Conservation (phyloP, 805 yeast species). For the Candida maesae region DNA sequence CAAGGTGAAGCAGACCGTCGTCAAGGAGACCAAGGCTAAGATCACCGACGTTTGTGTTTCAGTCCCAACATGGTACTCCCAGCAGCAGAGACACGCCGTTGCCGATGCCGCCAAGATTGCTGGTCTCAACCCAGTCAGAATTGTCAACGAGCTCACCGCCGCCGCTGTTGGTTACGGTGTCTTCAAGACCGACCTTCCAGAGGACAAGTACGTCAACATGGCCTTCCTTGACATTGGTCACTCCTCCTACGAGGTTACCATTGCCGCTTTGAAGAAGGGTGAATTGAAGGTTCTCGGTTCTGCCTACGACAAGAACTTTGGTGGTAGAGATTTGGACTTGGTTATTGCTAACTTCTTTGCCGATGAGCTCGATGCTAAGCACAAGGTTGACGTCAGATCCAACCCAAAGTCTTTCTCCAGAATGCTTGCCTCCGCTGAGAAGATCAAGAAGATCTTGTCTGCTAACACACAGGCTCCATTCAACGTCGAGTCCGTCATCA, state of each 20-base stretch:
- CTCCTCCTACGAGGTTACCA: slow-evolving; percentile 86
- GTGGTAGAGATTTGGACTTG: slow-evolving; percentile 95
- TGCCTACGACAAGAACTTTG: slow-evolving; percentile 92
- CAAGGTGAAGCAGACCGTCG: slow-evolving; percentile 80
- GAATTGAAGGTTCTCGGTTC: slow-evolving; percentile 91
- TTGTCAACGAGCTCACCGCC: slow-evolving; percentile 95
- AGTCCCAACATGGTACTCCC: slow-evolving; percentile 97
- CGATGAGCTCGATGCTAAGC: slow-evolving; percentile 83
- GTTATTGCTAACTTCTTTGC: slow-evolving; percentile 96
- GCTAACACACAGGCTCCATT: slow-evolving; percentile 95
- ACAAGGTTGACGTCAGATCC: slow-evolving; percentile 86
- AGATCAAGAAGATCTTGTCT: slow-evolving; percentile 90
- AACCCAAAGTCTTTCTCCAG: slow-evolving; percentile 96
- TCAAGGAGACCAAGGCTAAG: slow-evolving; percentile 71
- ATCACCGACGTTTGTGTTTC: slow-evolving; percentile 88
- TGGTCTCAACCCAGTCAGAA: slow-evolving; percentile 96
- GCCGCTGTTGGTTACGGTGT: slow-evolving; percentile 99
- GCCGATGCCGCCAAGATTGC: slow-evolving; percentile 95
- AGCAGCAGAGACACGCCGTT: slow-evolving; percentile 93
- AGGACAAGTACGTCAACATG: slow-evolving; percentile 83
- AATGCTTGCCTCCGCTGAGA: slow-evolving; percentile 87
- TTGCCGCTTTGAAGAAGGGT: slow-evolving; percentile 92
- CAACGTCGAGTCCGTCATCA: slow-evolving; percentile 93
- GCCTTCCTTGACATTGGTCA: slow-evolving; percentile 97
- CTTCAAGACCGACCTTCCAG: slow-evolving; percentile 95